Evolutionary conservation across 2,329 filamentous ascomycete species (phyloP).

Genomic region (Fusarium sp.): DNA sequence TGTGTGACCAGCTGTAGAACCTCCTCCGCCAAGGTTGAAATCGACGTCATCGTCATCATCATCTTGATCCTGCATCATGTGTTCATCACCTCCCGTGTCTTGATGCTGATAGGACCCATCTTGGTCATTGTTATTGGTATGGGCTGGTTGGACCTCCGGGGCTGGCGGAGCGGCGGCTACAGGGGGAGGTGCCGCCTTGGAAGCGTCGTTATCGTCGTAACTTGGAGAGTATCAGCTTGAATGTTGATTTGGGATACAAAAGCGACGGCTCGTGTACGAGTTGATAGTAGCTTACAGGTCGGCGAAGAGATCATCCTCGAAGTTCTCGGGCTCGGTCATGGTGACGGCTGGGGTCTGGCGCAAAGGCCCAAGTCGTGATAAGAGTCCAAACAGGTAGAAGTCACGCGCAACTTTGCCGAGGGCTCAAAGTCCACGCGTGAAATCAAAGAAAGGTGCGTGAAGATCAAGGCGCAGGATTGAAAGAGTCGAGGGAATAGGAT

Average conservation of each 20-base stretch:
- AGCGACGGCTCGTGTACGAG: background rate
- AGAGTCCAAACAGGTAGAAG: constrained; percentile 1
- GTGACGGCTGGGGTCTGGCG: constrained; percentile 24
- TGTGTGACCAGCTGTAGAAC: constrained; percentile 46
- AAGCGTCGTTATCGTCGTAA: constrained; percentile 72
- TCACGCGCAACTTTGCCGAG: constrained; percentile 10
- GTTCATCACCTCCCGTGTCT: constrained; percentile 50
- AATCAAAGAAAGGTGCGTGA: background rate
- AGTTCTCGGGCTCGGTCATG: constrained; percentile 85
- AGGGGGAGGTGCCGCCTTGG: constrained; percentile 53
- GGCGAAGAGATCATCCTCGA: constrained; percentile 95
- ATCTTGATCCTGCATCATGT: constrained; percentile 58
- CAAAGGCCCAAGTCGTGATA: constrained; percentile 15
- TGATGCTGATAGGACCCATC: constrained; percentile 34
- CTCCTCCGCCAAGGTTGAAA: constrained; percentile 64
- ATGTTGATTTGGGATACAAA: background rate
- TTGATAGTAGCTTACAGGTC: constrained; percentile 76
- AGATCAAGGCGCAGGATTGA: background rate
- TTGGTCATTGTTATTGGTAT: constrained; percentile 41
- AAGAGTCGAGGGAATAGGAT: constrained; percentile 8
- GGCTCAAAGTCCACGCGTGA: background rate
- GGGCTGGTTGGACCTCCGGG: constrained; percentile 42
- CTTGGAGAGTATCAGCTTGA: constrained; percentile 51
- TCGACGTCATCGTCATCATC: constrained; percentile 70
- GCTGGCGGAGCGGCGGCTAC: constrained; percentile 43